Base-by-base conservation (phyloP, 176 grass and related monocot genomes). In the Musa troglodytarum region DNA sequence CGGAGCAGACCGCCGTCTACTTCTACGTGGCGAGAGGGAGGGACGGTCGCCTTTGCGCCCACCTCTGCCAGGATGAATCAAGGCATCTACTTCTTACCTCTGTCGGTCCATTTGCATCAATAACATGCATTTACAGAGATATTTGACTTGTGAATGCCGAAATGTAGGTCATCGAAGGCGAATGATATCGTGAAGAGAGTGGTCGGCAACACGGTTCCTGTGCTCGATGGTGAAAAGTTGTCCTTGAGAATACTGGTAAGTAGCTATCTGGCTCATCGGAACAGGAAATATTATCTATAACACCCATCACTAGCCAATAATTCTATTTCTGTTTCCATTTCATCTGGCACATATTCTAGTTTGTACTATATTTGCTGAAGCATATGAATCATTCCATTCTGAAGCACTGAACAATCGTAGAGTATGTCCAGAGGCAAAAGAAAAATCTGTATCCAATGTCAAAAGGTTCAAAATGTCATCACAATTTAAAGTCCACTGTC, bases 1-100 rank as follows among this genome's bases (percentile, higher is more conserved):
- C 34, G 1, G 94, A 98, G 80, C 84, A 87, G 82, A 98, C 94
- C 0, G 86, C 94, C 11, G 86, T 89, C 29, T 98, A 98, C 74
- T 98, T 98, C 68, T 98, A 93, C 68, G 51, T 98, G 0, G 61
- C 94, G 15, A 93, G 74, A 76, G 79, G 80, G 19, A 65, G 73
- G 1, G 82, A 98, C 58, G 90, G 93, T 20, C 1, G 8, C 21
- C 74, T 98, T 8, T 69, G 71, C 34, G 87, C 94, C 0, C 90
- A 98, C 75, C 91, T 98, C 69, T 98, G 90, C 89, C 93, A 96
- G n/a, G 93, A 96, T 79, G 93, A 96, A 71, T 63, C 70, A 10
- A 77, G 81, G 85, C 73, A 77, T 9, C 1, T 8, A 22, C 11
- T 72, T 83, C 21, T 57, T 19, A 2, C 4, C 21, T 82, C 16